phyloP scores from a whole-genome alignment of 306 rosid species.

The Cicer cuneatum region DNA sequence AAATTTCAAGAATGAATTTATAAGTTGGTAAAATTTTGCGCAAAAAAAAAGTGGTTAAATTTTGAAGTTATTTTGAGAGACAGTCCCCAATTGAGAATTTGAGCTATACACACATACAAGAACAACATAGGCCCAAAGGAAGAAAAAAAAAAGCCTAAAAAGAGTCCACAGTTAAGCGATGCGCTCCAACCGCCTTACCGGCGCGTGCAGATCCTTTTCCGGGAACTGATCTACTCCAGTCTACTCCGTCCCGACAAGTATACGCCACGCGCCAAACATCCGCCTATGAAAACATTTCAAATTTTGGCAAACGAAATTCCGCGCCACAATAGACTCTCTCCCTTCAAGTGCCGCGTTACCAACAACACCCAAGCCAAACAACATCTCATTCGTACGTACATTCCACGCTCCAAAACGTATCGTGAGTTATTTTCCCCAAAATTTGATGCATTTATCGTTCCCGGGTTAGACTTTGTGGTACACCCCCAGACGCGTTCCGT shows the following conservation, averaged over 20 bases:
- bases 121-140: no score
- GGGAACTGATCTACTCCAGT: not conserved
- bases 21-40: no score
- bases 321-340: conserved; percentile 43
- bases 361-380: not conserved
- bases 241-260: conserved; percentile 23
- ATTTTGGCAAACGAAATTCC: conserved; percentile 48
- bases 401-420: rapidly evolving
- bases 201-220: conserved; percentile 41
- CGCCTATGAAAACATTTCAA: conserved; percentile 45
- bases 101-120: no score
- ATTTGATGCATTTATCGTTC: conserved; percentile 44
- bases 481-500: conserved; percentile 60
- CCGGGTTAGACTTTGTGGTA: conserved; percentile 51
- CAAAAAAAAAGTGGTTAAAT: no score
- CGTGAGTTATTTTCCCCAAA: conserved; percentile 43
- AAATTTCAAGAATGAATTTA: no score
- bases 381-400: conserved; percentile 22
- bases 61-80: no score
- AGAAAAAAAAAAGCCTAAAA: no score
- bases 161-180: not conserved
- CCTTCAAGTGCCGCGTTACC: not conserved
- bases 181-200: conserved; percentile 43
- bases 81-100: no score
- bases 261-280: not conserved